Conservation (phyloP, 768 basidiomycete species). For the Cyclocybe cylindracea region DNA sequence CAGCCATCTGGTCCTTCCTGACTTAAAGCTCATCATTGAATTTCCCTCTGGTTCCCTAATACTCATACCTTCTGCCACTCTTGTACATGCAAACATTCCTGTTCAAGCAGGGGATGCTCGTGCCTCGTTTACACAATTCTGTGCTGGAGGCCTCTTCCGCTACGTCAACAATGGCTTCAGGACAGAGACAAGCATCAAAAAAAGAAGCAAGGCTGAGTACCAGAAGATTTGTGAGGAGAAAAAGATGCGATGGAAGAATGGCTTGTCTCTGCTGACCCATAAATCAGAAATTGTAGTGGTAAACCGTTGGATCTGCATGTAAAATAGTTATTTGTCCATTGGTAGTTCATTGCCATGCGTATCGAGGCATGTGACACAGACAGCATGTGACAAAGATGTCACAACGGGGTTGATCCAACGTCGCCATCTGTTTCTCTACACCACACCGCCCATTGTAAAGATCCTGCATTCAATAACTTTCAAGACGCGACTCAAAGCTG, state of each 20-base stretch:
- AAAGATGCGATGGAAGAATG: not conserved
- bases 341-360: too few species aligned
- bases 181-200: not conserved
- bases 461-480: too few species aligned
- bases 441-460: too few species aligned
- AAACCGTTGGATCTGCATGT: too few species aligned
- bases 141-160: conserved; percentile 2
- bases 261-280: not conserved
- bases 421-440: too few species aligned
- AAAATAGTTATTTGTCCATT: too few species aligned
- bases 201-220: not conserved
- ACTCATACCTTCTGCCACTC: conserved; percentile 3
- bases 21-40: not conserved
- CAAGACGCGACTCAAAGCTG: too few species aligned
- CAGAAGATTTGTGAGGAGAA: not conserved
- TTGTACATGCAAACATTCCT: conserved; percentile 5
- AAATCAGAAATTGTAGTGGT: too few species aligned
- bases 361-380: too few species aligned
- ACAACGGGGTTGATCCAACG: too few species aligned
- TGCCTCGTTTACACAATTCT: conserved; percentile 3
- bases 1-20: conserved; percentile 3
- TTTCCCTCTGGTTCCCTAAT: conserved; percentile 1
- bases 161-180: conserved; percentile 1
- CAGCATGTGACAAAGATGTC: too few species aligned
- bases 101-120: not conserved